Base-by-base conservation (phyloP, 2,329 filamentous ascomycete genomes). In the Coleophoma crateriformis region DNA sequence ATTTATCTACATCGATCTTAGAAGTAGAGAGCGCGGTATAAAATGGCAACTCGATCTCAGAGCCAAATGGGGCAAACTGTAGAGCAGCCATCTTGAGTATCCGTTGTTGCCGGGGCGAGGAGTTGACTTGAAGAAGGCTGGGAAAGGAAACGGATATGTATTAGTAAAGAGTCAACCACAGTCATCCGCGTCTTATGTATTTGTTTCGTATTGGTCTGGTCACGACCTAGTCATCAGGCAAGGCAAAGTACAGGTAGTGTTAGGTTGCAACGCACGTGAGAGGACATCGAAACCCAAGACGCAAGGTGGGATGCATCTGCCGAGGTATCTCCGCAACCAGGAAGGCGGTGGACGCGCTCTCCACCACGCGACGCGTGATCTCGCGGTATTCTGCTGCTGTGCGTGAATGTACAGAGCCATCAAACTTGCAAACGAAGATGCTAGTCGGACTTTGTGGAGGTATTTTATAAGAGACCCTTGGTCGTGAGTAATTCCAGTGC, bases 1-100 rank as follows among this genome's bases (percentile, higher is more conserved):
- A 88, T 71, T 91, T 96, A 72, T 96, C 94, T 78, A 95, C 86
- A 67, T 97, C 90, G 66, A 99, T 90, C 72, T 99, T 99, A 58
- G 87, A 87, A 6, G 86, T 83, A 52, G 95, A 94, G n/a, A 99
- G 81, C 5, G 90, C 85, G 42, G 88, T 87, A 67, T 96, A 99
- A 70, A 99, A 99, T 41, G 90, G 89, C 40, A 97, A 78, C 67
- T 99, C 94, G 64, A 97, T 90, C 71, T 96, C 90, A 45, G 92
- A 96, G 38, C 85, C 82, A 75, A 96, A 97, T 1, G 92, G 86
- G 53, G 90, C 89, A 69, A 91, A 99, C 73, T 85, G 82, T 67
- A 88, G 75, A 8, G 41, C 27, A 49, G 63, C 60, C 63, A 64
- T 63, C 7, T 46, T 54, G 15, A 41, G 17, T 46, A 8, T 7